Evolutionary conservation across 2,329 filamentous ascomycete species (phyloP).

Genomic region (Penicillium frequentans): DNA sequence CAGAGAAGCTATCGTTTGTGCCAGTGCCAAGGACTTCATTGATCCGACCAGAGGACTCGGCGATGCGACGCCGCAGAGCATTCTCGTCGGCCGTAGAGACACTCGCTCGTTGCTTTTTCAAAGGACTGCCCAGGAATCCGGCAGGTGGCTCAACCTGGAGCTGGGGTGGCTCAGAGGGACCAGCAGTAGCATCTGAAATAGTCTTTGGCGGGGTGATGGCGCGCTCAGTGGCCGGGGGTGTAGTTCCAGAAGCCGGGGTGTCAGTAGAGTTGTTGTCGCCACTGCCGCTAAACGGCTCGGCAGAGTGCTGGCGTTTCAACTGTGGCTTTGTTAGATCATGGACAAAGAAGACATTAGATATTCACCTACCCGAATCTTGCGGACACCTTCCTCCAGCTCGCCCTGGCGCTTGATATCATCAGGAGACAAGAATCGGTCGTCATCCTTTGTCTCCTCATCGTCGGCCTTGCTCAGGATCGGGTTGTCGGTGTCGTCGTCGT

Average conservation of each 20-base stretch:
- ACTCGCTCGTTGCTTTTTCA: constrained; percentile 50
- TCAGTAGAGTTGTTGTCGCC: constrained; percentile 34
- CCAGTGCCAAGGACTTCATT: constrained; percentile 34
- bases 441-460: constrained; percentile 53
- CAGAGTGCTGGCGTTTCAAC: constrained; percentile 67
- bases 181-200: constrained; percentile 12
- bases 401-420: constrained; percentile 62
- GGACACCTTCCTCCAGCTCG: constrained; percentile 63
- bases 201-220: constrained; percentile 38
- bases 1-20: constrained; percentile 14
- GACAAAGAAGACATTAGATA: not conserved
- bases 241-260: constrained; percentile 38
- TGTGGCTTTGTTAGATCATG: constrained; percentile 31
- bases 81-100: constrained; percentile 45
- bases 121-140: constrained; percentile 45
- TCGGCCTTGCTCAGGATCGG: constrained; percentile 63
- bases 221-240: constrained; percentile 35
- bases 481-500: constrained; percentile 66
- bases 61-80: constrained; percentile 41
- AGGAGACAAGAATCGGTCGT: constrained; percentile 53
- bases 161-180: constrained; percentile 21
- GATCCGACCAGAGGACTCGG: constrained; percentile 40
- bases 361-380: constrained; percentile 62
- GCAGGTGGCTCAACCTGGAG: constrained; percentile 27
- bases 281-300: constrained; percentile 52